Base-by-base conservation (phyloP, 2,329 filamentous ascomycete species). In the Ophiostoma triangulosporum region DNA sequence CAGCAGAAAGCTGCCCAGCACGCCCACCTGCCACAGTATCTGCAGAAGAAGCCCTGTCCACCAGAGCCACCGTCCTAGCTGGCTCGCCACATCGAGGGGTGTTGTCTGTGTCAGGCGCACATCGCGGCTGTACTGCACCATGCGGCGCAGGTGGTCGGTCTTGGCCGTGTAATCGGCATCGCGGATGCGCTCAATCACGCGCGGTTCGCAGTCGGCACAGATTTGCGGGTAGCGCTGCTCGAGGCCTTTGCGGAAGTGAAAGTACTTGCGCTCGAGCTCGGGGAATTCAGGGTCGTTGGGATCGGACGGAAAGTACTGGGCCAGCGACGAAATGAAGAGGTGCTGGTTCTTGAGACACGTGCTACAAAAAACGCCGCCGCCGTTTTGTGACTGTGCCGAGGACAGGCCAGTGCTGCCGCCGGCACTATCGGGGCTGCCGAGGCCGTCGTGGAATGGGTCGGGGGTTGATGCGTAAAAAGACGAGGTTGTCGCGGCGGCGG, bases 341-440 rank as follows among this genome's bases (percentile, higher is more conserved):
- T 86, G 82, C 65, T 98, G 93, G 66, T 98, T 97, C 66, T 88
- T 88, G 51, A 90, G 70, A 63, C 93, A 98, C 53, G 77, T 84
- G 48, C 77, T 69, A 74, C 93, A 98, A 63, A 80, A 85, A 57
- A 75, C 70, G 52, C 26, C 26, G 24, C 11, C 26, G 33, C 45
- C 48, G 64, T 60, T 60, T 20, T 24, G 31, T 20, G 35, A 36
- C 17, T 26, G 20, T 27, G 26, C n/a, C n/a, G n/a, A n/a, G n/a
- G n/a, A n/a, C n/a, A 27, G 14, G 45, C 35, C n/a, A 6, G 15
- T 4, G 20, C 38, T 43, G 12, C 45, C 48, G 12, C 45, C 48
- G 1, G n/a, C 26, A 36, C 53, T 53, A 48, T 43, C 68, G 64
- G 62, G 63, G 58, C 40, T 50, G 29, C 46, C 36, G 20, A 53